Base-by-base conservation (phyloP, 441 rosid genomes). In the Erodium moschatum region DNA sequence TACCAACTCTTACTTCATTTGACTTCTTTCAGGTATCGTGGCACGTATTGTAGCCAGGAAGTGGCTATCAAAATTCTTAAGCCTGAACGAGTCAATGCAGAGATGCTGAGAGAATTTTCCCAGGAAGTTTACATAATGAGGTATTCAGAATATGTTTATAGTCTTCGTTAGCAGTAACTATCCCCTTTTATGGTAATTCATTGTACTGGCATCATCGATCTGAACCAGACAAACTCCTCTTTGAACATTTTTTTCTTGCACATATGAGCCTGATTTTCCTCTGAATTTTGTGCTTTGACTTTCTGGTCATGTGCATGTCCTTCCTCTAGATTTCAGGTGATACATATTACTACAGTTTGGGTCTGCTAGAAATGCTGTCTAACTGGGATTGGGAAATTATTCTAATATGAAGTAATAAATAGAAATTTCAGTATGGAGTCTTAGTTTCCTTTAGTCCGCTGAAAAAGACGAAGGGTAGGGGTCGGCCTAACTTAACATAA, bases 41-140 rank as follows among this genome's bases (percentile, higher is more conserved):
- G 98, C 71, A 83, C 87, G 54, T 91, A 86, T 74, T 91, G 89
- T 65, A 88, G 96, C 82, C 98, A 94, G 77, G 98, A 94, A 75
- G 97, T 91, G 71, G 98, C 97, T 64, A 80, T 94, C 76, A 94
- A 94, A 79, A 73, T 91, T 62, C 85, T 94, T 58, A 91, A 94
- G 84, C 89, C 90, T 67, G 97, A 92, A 80, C 82, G 79, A 75
- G 90, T 87, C 64, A 85, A 83, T 42, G 72, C 85, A 6, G 94
- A 89, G 74, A 85, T 87, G 89, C 82, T 89, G 67, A 81, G 85
- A 73, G 97, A 91, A 78, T 94, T 94, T 67, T 83, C 92, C 61
- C 98, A 89, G 77, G 98, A 94, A 84, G 96, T 89, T 64, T 94
- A 86, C 77, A 91, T 91, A 69, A 87, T 94, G 96, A 89, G 97